Base-by-base conservation (phyloP, 2,329 filamentous ascomycete genomes). In the Arachnomyces sp. region DNA sequence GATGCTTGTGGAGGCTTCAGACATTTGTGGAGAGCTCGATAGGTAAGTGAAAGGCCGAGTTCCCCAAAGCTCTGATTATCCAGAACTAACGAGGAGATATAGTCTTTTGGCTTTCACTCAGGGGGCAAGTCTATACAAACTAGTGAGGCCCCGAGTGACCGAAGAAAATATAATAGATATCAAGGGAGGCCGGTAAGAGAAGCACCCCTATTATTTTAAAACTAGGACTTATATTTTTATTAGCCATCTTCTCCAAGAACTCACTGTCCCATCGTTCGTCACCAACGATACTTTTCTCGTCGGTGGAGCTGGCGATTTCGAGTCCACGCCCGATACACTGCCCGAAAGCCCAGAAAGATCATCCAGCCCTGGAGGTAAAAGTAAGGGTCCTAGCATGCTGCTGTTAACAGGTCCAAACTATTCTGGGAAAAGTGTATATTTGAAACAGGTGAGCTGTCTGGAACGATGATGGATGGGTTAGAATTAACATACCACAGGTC, bases 341-440 rank as follows among this genome's bases (percentile, higher is more conserved):
- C 16, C 34, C 30, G 35, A 37, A 18, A 16, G 36, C 16, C 15
- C 34, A 17, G 35, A 36, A 17, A 31, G 29, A 12, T 34, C 15
- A 4, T 31, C 41, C 31, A 28, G 39, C 34, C n/a, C 17, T 9
- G 41, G 38, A 9, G 29, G 42, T 15, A 16, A 39, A 3, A 30
- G 46, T n/a, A 43, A 52, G 7, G 57, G 56, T 2, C 79, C 84
- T 9, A 86, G 76, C 48, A 82, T 87, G 65, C 59, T 95, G 9
- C 67, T 95, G 4, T 63, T 98, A 52, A 96, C 92, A 0, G 92
- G 92, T 0, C 89, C 92, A 3, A 98, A 98, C 52, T 93, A 92
- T 59, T 96, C 92, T 0, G 92, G 92, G 0, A 98, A 98, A 62
- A 96, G 88, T 51, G 78, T 96, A 0, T 96, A 95, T 61, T 73